Conservation (phyloP, 2,329 filamentous ascomycete genomes). For the Kalaharituber pfeilii region DNA sequence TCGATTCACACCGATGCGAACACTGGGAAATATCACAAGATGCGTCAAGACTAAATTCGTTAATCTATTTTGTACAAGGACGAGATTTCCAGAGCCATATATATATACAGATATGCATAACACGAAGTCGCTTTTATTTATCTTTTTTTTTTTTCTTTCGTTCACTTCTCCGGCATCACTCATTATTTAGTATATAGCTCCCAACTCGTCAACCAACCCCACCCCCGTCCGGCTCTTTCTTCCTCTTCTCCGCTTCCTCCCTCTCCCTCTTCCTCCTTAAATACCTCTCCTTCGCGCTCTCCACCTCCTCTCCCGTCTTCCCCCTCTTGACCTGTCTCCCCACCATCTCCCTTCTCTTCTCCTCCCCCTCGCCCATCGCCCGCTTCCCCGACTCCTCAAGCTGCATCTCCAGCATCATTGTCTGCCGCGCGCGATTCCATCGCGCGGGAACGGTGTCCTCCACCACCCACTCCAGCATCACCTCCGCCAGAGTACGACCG, state of each 20-base stretch:
- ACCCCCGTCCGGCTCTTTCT: slow-evolving; percentile 23
- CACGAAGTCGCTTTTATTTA: no score
- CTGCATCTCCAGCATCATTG: slow-evolving; percentile 61
- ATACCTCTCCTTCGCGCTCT: slow-evolving; percentile 62
- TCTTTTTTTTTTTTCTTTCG: no score
- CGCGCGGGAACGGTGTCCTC: no score
- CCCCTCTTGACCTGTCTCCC: slow-evolving; percentile 54
- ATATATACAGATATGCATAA: no score
- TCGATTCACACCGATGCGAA: no score
- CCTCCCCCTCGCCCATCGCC: slow-evolving; percentile 48
- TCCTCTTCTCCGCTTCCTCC: slow-evolving; percentile 47
- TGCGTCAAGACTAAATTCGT: no score
- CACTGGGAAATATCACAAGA: no score
- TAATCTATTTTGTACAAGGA: no score
- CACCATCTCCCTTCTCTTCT: slow-evolving; percentile 42
- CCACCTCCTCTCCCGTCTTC: slow-evolving; percentile 61
- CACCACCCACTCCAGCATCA: slow-evolving; percentile 42
- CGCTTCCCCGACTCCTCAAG: slow-evolving; percentile 56
- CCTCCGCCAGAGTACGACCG: slow-evolving; percentile 23
- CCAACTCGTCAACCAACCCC: no score
- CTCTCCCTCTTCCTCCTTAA: slow-evolving; percentile 58
- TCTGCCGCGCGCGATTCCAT: slow-evolving; percentile 60
- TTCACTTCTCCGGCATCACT: no score
- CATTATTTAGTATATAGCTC: no score
- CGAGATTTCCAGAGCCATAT: no score